Conservation (phyloP, 2,329 filamentous ascomycete species). For the Blumeria graminis region DNA sequence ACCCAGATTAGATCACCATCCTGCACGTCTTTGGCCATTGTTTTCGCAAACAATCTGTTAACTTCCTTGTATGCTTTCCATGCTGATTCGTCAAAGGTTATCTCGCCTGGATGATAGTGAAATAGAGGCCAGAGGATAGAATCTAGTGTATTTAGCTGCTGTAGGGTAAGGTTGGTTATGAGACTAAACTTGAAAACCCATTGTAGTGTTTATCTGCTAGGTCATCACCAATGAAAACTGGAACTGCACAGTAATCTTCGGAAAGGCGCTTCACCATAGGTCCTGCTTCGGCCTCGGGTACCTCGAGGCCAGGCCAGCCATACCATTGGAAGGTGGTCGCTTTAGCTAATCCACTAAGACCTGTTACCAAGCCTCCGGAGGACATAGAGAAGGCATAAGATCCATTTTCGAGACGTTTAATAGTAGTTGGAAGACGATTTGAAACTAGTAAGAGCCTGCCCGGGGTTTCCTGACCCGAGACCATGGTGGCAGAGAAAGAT, state of each 20-base stretch:
- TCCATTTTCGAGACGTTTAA: constrained; percentile 79
- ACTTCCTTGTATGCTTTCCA: constrained; percentile 88
- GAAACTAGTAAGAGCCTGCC: constrained; percentile 57
- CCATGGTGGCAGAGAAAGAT: constrained; percentile 7
- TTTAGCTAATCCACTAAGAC: constrained; percentile 74
- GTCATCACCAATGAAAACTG: constrained; percentile 83
- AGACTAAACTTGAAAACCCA: constrained; percentile 66
- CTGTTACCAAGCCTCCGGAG: constrained; percentile 83
- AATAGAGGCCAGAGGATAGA: constrained; percentile 97
- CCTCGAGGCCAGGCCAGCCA: constrained; percentile 84
- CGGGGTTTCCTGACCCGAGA: constrained; percentile 9
- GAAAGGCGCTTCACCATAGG: constrained; percentile 55
- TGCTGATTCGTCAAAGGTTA: constrained; percentile 85
- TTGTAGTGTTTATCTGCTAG: constrained; percentile 93
- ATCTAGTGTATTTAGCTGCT: constrained; percentile 27
- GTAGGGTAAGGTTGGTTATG: not conserved
- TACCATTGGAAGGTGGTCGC: constrained; percentile 95
- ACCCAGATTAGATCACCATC: constrained; percentile 95
- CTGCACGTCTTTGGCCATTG: constrained; percentile 64
- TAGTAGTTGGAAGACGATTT: constrained; percentile 87
- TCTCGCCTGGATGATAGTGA: constrained; percentile 96
- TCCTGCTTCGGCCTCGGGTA: constrained; percentile 60
- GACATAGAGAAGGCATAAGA: constrained; percentile 91
- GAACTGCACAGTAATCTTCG: constrained; percentile 70
- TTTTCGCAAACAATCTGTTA: constrained; percentile 76